Evolutionary conservation across 352 stramenopile genomes (phyloP), one percentile per base, ranked within the genome.

Genomic region (Pythium sp.): DNA sequence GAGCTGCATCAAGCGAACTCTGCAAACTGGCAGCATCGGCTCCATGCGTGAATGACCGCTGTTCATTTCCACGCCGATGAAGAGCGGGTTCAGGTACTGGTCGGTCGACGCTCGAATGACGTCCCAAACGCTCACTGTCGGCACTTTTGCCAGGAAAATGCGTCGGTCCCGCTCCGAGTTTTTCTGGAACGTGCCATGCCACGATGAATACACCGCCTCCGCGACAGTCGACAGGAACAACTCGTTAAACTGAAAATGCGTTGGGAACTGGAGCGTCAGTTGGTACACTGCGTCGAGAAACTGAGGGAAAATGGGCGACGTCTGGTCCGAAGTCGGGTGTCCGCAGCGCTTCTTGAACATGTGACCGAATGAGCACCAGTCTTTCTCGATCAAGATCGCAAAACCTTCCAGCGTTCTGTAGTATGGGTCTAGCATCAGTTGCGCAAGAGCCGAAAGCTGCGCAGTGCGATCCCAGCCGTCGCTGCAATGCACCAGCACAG

Each of bases 211-310:
- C 24, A 99, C 86, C 58, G 98, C 94, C 67, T 99, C 97, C 0
- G 95, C 96, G 12, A 99, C 80, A 7, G 92, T 89, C 30, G 98
- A 84, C 22, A 99, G 74, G 46, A 97, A 84, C 15, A 92, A 68
- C 72, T 97, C 88, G 76, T 99, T 99, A 75, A 99, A 99, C 76
- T 99, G 97, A 73, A 99, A 99, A 70, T 94, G 91, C 6, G 93
- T 94, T 15, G 98, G 98, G 64, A 98, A 99, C 70, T 99, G 97
- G 46, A 97, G 80, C 14, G 98, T 91, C 26, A 99, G 76, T 78
- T 99, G 97, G 72, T 97, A 99, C 30, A 99, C 93, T 64, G 91
- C 98, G 79, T 99, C 98, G 18, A 99, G 78, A 75, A 99, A 99
- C 73, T 99, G 97, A 47, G 99, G 75, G 80, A 99, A 99, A 55